Evolutionary conservation across 495 filamentous ascomycete genomes (phyloP).

Genomic region (Clohesyomyces aquaticus): DNA sequence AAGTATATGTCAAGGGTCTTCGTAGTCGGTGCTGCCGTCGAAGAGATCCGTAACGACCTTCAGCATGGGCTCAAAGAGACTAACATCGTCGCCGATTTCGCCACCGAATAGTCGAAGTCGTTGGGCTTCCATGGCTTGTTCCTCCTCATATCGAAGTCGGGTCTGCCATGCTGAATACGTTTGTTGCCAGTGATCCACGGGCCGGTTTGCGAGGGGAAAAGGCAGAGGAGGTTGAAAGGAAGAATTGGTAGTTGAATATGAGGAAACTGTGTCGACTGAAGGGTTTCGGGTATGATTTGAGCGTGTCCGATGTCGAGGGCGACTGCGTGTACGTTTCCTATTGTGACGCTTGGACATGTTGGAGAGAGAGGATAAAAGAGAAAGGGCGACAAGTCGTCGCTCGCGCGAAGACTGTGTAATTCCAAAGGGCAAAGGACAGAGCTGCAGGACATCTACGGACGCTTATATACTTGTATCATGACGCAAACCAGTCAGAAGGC

Average conservation of each 20-base stretch:
- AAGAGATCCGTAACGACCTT: constrained; percentile 48
- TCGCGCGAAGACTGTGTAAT: constrained; percentile 11
- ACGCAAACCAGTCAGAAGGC: constrained; percentile 26
- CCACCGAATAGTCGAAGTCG: constrained; percentile 43
- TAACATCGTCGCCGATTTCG: constrained; percentile 41
- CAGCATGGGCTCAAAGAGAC: constrained; percentile 46
- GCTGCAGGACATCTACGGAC: constrained; percentile 11
- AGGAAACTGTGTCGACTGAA: constrained; percentile 29
- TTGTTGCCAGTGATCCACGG: constrained; percentile 37
- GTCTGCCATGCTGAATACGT: constrained; percentile 40
- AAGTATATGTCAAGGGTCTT: constrained; percentile 38
- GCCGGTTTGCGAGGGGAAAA: constrained; percentile 20
- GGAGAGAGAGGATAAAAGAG: constrained; percentile 7
- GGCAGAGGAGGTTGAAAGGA: constrained; percentile 19
- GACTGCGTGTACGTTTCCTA: constrained; percentile 44
- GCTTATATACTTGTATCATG: constrained; percentile 29
- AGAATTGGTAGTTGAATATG: constrained; percentile 27
- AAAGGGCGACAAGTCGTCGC: constrained; percentile 22
- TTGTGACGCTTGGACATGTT: constrained; percentile 46
- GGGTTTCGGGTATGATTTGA: constrained; percentile 29
- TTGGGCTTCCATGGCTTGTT: constrained; percentile 27
- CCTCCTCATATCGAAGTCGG: constrained; percentile 28
- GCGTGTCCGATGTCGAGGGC: constrained; percentile 43
- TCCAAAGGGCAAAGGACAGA: constrained; percentile 5
- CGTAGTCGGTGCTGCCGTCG: constrained; percentile 46